A percentile compares a stretch with the other conserved stretches of the same genome.
phyloP scores from a whole-genome alignment of 495 filamentous ascomycete species.

The Aspergillus bertholletiae region DNA sequence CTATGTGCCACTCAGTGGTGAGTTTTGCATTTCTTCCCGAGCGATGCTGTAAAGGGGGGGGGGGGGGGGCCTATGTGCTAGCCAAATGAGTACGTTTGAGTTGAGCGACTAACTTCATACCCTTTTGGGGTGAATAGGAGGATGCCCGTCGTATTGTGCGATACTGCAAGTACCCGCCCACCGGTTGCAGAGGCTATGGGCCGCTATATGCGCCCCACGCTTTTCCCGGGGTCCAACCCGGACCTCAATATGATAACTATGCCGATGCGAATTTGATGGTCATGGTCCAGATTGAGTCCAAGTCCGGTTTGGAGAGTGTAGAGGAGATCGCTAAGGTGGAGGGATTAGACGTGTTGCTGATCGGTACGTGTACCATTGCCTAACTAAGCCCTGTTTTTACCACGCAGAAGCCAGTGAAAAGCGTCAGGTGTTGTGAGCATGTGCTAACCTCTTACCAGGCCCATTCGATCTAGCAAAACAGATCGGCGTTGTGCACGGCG shows the following conservation, averaged over 20 bases:
- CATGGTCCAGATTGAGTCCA: conserved; percentile 47
- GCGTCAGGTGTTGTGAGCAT: not conserved
- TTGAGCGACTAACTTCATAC: not conserved
- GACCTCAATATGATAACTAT: conserved; percentile 30
- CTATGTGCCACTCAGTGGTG: conserved; percentile 36
- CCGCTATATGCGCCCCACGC: conserved; percentile 53
- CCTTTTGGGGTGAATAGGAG: conserved; percentile 19
- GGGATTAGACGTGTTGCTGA: conserved; percentile 42
- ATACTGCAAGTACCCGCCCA: conserved; percentile 64
- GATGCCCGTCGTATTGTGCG: conserved; percentile 59
- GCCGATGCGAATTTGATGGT: conserved; percentile 35
- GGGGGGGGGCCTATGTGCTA: no score
- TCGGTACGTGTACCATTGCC: conserved; percentile 21
- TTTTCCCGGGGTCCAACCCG: conserved; percentile 37
- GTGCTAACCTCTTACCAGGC: conserved; percentile 24
- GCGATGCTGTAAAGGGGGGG: not conserved
- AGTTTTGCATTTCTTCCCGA: conserved; percentile 3
- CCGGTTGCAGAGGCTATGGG: conserved; percentile 61
- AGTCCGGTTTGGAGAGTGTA: conserved; percentile 42
- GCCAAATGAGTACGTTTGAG: no score
- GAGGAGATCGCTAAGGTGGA: conserved; percentile 46
- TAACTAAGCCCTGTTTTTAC: not conserved
- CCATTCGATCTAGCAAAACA: conserved; percentile 54
- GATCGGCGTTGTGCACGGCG: conserved; percentile 32
- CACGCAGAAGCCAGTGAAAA: not conserved